Base-by-base conservation (phyloP, 2,329 filamentous ascomycete species). In the Penicillium sp. region DNA sequence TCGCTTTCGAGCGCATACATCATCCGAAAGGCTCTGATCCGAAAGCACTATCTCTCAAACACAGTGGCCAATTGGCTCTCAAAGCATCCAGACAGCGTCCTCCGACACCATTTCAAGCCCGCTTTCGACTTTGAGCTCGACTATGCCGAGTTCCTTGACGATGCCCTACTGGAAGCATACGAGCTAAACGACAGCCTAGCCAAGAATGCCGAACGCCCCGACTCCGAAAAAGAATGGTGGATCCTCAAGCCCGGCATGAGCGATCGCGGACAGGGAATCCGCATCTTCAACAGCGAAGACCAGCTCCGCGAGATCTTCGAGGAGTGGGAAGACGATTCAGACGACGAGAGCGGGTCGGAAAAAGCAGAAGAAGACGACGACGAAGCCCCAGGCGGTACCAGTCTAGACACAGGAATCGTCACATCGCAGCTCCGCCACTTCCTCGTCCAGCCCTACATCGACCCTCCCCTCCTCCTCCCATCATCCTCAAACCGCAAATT, bases 181-280 rank as follows among this genome's bases (percentile, higher is more conserved):
- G 93, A 97, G 63, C 72, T 99, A 43, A 79, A 85, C 16, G 88
- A 89, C 49, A 91, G 87, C 59, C 79, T 95, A 69, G 80, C 81
- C 28, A 77, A 77, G 38, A 95, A 95, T 60, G 81, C 80, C 41
- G 67, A 70, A 22, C 77, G 76, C 31, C 92, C 93, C 54, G 80
- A 80, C 14, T 58, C 69, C 9, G 73, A 79, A 35, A 78, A 80
- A 51, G 83, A 95, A 66, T 99, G 92, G 92, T 99, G 93, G 93
- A 97, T 99, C 58, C 71, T 99, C 52, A 99, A 99, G 72, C 92
- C 93, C 0, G 87, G 92, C 8, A 97, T 99, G 93, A 95, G 89
- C 68, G 93, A 99, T 66, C 81, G 92, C 19, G 93, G 92, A 0
- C 91, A 96, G 67, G 93, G 93, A 1, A 96, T 99, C 50, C 76